A percentile compares a stretch with the other conserved stretches of the same genome.
Conservation (phyloP, 495 filamentous ascomycete genomes). For the Penicillium flavigenum region DNA sequence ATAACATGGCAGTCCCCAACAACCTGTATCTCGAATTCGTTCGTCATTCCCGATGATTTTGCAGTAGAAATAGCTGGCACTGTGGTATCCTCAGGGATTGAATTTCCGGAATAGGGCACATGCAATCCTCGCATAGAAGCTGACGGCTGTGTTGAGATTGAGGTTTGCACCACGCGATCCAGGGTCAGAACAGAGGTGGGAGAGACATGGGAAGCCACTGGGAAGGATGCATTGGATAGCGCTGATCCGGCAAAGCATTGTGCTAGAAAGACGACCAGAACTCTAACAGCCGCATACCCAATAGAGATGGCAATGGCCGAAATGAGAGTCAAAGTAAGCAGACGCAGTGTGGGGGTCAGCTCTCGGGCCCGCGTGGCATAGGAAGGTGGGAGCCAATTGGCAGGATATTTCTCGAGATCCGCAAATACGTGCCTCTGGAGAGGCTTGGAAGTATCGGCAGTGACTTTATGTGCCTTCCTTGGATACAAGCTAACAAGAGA, state of each 20-base stretch:
- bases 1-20: slow-evolving; percentile 62
- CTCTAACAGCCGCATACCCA: slow-evolving; percentile 35
- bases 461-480: slow-evolving; percentile 30
- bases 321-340: slow-evolving; percentile 43
- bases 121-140: slow-evolving; percentile 21
- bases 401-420: slow-evolving; percentile 33
- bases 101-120: slow-evolving; percentile 13
- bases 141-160: slow-evolving; percentile 28
- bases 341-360: slow-evolving; percentile 39
- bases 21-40: slow-evolving; percentile 59
- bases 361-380: slow-evolving; percentile 38
- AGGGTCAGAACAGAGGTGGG: slow-evolving; percentile 23
- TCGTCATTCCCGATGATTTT: slow-evolving; percentile 17
- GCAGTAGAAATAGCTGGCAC: slow-evolving; percentile 19
- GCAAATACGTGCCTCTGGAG: slow-evolving; percentile 17
- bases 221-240: slow-evolving; percentile 24
- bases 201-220: slow-evolving; percentile 12
- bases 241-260: slow-evolving; percentile 30
- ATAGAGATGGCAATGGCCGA: slow-evolving; percentile 37
- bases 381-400: slow-evolving; percentile 28
- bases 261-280: slow-evolving; percentile 24
- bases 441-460: slow-evolving; percentile 16
- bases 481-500: slow-evolving; percentile 57
- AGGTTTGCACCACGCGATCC: slow-evolving; percentile 23
- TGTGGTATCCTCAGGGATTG: slow-evolving; percentile 23